Evolutionary conservation across 768 basidiomycete species (phyloP).

Genomic region (Russula griseocarnosa): DNA sequence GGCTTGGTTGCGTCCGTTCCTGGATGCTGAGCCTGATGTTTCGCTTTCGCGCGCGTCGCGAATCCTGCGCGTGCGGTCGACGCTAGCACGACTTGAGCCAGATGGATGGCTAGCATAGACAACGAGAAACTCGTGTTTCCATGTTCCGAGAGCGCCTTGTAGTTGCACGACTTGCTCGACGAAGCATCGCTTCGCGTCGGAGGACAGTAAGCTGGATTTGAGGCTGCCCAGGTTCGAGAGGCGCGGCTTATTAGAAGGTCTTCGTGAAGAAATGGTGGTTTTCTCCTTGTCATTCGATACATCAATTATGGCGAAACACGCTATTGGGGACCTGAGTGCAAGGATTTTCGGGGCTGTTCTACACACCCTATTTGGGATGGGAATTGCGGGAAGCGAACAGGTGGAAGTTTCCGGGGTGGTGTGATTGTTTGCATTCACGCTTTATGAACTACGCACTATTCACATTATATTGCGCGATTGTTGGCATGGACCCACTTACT

Average conservation of each 20-base stretch:
- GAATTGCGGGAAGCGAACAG: not conserved
- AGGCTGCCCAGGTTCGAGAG: constrained; percentile 24
- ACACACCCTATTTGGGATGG: too few species aligned
- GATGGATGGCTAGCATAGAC: constrained; percentile 17
- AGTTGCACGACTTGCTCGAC: constrained; percentile 26
- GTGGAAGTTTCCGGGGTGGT: not conserved
- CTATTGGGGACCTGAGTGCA: not conserved
- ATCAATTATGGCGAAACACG: not conserved
- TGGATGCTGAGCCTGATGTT: not conserved
- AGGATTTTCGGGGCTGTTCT: not conserved
- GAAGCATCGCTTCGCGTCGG: constrained; percentile 10
- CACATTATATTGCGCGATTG: too few species aligned
- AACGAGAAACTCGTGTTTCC: constrained; percentile 29
- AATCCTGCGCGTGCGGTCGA: constrained; percentile 26
- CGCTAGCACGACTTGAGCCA: constrained; percentile 22
- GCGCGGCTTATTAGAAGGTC: constrained; percentile 8
- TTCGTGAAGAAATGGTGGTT: constrained; percentile 13
- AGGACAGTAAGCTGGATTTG: constrained; percentile 15
- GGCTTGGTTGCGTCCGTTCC: not conserved
- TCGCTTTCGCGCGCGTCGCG: not conserved
- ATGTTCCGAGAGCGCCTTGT: constrained; percentile 25
- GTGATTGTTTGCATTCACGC: too few species aligned
- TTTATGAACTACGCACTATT: too few species aligned
- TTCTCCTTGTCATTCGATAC: not conserved
- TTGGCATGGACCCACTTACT: too few species aligned